A percentile compares a stretch with the other conserved stretches of the same genome.
phyloP scores from a whole-genome alignment of 139 green algal species.

The Chara braunii region DNA sequence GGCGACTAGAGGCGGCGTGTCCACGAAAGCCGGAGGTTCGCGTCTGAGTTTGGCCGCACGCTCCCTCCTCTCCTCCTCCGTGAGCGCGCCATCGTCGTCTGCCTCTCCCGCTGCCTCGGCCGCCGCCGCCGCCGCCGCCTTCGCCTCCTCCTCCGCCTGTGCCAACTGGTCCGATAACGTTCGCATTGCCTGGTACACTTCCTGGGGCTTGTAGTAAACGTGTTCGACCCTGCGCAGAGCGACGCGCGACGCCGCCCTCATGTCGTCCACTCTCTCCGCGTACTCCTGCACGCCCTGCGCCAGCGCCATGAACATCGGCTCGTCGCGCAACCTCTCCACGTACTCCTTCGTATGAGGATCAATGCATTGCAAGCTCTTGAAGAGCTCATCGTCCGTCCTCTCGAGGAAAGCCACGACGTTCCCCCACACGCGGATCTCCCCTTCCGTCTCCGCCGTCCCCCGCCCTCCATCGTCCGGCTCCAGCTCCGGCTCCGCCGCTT shows the following conservation, averaged over 20 bases:
- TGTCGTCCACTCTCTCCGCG: slow-evolving; percentile 32
- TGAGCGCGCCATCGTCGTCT: slow-evolving; percentile 13
- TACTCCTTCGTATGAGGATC: slow-evolving; percentile 97
- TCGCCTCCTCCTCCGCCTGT: neutral
- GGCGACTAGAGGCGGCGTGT: slow-evolving; percentile 2
- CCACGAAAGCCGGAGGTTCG: slow-evolving; percentile 23
- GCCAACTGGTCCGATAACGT: slow-evolving; percentile 18
- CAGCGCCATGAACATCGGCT: slow-evolving; percentile 84
- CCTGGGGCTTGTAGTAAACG: slow-evolving; percentile 87
- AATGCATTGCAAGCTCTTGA: slow-evolving; percentile 86
- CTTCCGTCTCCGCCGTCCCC: slow-evolving; percentile 29
- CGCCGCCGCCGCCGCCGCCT: slow-evolving; percentile 49
- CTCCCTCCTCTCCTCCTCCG: slow-evolving; percentile 11
- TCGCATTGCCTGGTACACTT: slow-evolving; percentile 32
- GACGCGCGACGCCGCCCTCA: slow-evolving; percentile 46
- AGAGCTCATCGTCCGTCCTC: slow-evolving; percentile 95
- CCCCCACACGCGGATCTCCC: slow-evolving; percentile 67
- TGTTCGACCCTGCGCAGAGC: slow-evolving; percentile 84
- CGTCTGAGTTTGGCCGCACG: slow-evolving; percentile 4
- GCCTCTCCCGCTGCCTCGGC: slow-evolving; percentile 20
- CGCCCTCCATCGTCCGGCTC: slow-evolving; percentile 32
- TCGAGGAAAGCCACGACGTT: slow-evolving; percentile 91
- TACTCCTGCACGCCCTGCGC: slow-evolving; percentile 64
- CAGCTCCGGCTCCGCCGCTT: slow-evolving; percentile 34
- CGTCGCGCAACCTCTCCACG: slow-evolving; percentile 84